phyloP scores from a whole-genome alignment of 495 filamentous ascomycete genomes.

The Trichoderma virens region DNA sequence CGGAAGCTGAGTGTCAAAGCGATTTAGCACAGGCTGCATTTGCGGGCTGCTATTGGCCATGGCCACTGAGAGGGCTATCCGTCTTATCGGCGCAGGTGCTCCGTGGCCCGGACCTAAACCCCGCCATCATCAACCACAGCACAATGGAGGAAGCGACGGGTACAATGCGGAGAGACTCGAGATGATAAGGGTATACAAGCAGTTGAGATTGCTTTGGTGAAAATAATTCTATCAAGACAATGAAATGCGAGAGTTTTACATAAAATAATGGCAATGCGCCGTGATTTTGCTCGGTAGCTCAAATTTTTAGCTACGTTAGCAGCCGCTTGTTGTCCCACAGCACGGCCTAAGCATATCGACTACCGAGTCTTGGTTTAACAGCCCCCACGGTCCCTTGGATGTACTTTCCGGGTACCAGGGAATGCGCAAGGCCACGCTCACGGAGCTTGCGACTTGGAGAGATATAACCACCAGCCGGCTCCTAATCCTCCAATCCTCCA shows the following conservation, averaged over 20 bases:
- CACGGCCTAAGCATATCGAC: not conserved
- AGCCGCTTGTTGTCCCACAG: too few relatives aligned
- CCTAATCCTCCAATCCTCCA: not conserved
- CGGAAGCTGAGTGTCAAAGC: not conserved
- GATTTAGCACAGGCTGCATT: not conserved
- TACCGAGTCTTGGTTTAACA: not conserved
- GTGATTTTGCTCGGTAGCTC: too few relatives aligned
- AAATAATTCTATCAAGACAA: not conserved
- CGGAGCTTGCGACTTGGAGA: not conserved
- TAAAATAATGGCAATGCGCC: not conserved
- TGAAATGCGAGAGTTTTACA: not conserved
- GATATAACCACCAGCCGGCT: not conserved
- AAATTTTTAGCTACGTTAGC: too few relatives aligned
- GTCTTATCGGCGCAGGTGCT: slow-evolving; percentile 1
- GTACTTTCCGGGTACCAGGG: not conserved
- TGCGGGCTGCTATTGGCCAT: not conserved
- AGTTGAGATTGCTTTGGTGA: not conserved
- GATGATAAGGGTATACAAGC: not conserved
- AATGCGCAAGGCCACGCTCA: not conserved
- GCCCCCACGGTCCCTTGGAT: not conserved
- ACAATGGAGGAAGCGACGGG: not conserved
- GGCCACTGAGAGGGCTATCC: not conserved
- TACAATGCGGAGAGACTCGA: not conserved
- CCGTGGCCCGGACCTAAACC: slow-evolving; percentile 3
- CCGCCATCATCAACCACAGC: not conserved